A percentile compares a stretch with the other conserved stretches of the same genome.
Evolutionary conservation across 106 monocot genomes (phyloP).

Genomic region (Allium cepa): DNA sequence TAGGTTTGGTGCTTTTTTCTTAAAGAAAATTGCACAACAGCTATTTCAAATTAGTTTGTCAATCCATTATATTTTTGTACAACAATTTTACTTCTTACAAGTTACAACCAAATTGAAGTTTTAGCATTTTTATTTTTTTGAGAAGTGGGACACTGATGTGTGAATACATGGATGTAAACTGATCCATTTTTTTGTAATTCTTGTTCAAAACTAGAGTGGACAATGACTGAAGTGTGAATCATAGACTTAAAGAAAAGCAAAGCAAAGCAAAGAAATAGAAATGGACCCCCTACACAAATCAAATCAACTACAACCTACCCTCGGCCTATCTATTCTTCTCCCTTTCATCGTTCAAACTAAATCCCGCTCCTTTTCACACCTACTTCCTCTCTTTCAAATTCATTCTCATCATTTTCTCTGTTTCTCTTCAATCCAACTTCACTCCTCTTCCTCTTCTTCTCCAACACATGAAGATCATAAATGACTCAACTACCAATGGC

Average conservation of each 20-base stretch:
- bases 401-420: background rate
- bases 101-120: background rate
- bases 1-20: background rate
- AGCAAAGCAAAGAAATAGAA: too few species aligned
- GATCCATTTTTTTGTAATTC: too few species aligned
- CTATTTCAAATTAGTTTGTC: background rate
- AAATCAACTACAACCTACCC: background rate
- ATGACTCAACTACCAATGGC: background rate
- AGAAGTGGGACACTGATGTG: too few species aligned
- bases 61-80: background rate
- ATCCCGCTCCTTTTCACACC: background rate
- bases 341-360: slow-evolving; percentile 1
- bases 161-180: too few species aligned
- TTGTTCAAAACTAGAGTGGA: too few species aligned
- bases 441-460: slow-evolving; percentile 3
- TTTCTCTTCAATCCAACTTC: background rate
- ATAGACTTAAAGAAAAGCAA: too few species aligned
- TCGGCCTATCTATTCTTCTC: background rate
- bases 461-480: background rate
- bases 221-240: too few species aligned
- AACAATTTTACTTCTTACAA: background rate
- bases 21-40: background rate
- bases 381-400: background rate
- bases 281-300: background rate
- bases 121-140: too few species aligned